Evolutionary conservation across 352 stramenopile genomes (phyloP).

Genomic region (Phytophthora ramorum): DNA sequence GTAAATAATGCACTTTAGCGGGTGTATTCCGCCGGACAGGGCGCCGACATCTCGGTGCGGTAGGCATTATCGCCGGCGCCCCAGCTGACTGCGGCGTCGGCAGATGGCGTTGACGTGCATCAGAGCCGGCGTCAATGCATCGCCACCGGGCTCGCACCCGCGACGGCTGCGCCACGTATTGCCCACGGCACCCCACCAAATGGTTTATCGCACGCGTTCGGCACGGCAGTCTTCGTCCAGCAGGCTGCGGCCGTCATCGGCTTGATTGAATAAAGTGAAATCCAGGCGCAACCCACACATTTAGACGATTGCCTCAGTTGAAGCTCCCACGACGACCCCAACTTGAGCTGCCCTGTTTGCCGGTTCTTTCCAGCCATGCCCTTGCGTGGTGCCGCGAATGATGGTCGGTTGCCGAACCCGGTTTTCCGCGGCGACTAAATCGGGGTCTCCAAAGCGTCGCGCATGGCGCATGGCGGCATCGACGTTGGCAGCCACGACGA

Average conservation of each 20-base stretch:
- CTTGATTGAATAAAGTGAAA: not conserved
- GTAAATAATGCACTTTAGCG: not conserved
- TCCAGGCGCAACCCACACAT: conserved; percentile 21
- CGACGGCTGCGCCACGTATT: conserved; percentile 11
- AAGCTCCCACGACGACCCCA: conserved; percentile 28
- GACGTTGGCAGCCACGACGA: not conserved
- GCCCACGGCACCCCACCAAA: conserved; percentile 7
- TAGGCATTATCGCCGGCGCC: not conserved
- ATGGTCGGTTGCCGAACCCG: conserved; percentile 17
- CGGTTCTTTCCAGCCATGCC: no score
- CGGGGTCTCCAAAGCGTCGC: not conserved
- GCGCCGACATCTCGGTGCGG: conserved; percentile 19
- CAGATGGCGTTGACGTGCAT: conserved; percentile 23
- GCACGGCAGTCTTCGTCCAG: conserved; percentile 3
- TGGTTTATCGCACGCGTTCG: conserved; percentile 6
- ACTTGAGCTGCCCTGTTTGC: no score
- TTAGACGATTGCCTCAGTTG: conserved; percentile 29
- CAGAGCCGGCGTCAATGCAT: conserved; percentile 18
- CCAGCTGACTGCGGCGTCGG: conserved; percentile 14
- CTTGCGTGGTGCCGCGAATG: conserved; percentile 17
- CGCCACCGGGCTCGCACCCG: not conserved
- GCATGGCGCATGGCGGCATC: not conserved
- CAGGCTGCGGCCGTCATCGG: no score
- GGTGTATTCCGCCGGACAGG: not conserved
- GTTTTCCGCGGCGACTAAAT: conserved; percentile 13